A percentile compares a stretch with the other conserved stretches of the same genome.
phyloP scores from a whole-genome alignment of 208 protist species.

The Jaenimonas drosophilae region DNA sequence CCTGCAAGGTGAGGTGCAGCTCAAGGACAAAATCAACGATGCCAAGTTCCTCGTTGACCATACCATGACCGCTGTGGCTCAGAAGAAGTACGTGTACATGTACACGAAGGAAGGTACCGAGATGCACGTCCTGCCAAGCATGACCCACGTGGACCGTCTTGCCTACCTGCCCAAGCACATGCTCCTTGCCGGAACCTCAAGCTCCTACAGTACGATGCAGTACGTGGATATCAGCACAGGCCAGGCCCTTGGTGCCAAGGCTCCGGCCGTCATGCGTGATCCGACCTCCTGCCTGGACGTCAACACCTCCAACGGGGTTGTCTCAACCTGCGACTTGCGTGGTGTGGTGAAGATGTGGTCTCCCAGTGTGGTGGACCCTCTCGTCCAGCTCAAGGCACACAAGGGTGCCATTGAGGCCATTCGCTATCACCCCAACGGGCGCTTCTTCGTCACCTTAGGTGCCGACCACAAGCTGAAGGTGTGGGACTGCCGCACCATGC shows the following conservation, averaged over 20 bases:
- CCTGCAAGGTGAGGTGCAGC: constrained; percentile 90
- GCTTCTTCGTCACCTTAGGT: constrained; percentile 94
- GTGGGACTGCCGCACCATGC: constrained; percentile 96
- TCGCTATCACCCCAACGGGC: constrained; percentile 79
- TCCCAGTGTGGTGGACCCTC: constrained; percentile 89
- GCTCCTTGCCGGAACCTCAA: constrained; percentile 89
- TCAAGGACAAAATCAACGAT: constrained; percentile 91
- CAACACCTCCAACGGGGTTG: constrained; percentile 94
- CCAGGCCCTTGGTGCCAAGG: constrained; percentile 72
- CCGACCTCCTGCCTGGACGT: constrained; percentile 77
- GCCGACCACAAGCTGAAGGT: constrained; percentile 94
- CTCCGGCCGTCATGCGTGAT: constrained; percentile 64
- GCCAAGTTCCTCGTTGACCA: constrained; percentile 96
- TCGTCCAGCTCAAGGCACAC: constrained; percentile 96
- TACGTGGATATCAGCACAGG: constrained; percentile 96
- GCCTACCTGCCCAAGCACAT: constrained; percentile 97
- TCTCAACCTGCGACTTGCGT: constrained; percentile 85
- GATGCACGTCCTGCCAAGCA: constrained; percentile 94
- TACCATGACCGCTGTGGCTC: constrained; percentile 96
- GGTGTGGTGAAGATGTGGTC: constrained; percentile 96
- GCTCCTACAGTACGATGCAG: constrained; percentile 80
- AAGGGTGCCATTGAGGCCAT: constrained; percentile 79
- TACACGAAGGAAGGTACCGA: constrained; percentile 97
- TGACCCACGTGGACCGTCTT: constrained; percentile 90
- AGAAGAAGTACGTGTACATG: constrained; percentile 99